Evolutionary conservation across 2,329 filamentous ascomycete genomes (phyloP).

Genomic region (Aspergillus alliaceus): DNA sequence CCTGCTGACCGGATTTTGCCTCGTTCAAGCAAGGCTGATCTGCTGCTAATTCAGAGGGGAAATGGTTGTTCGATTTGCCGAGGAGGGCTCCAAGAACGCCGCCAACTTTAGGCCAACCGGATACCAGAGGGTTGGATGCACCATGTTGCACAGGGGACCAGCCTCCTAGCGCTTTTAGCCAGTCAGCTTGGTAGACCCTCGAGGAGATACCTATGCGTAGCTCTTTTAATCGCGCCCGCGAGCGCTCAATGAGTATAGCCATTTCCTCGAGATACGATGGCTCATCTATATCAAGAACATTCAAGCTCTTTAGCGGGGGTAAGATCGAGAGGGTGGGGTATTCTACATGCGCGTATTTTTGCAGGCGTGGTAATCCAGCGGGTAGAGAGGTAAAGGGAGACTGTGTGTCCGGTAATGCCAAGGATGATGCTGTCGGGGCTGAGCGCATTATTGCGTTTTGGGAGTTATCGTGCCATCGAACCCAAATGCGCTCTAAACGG

Average conservation of each 20-base stretch:
- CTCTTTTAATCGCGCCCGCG: constrained; percentile 65
- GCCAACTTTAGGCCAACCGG: constrained; percentile 33
- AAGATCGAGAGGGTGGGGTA: constrained; percentile 78
- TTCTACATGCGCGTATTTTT: constrained; percentile 63
- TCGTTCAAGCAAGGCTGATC: constrained; percentile 3
- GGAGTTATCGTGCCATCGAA: constrained; percentile 79
- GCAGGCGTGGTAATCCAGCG: constrained; percentile 40
- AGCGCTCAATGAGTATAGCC: constrained; percentile 72
- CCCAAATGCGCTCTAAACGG: constrained; percentile 72
- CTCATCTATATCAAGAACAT: constrained; percentile 79
- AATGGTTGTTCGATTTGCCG: constrained; percentile 7
- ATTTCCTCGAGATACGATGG: constrained; percentile 81
- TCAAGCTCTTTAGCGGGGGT: constrained; percentile 71
- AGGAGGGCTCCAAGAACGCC: constrained; percentile 35
- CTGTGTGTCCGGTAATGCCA: constrained; percentile 17
- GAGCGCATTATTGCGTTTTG: constrained; percentile 37
- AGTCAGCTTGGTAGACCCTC: constrained; percentile 24
- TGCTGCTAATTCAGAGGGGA: background rate
- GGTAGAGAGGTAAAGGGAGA: constrained; percentile 16
- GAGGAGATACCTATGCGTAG: constrained; percentile 71
- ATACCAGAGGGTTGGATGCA: constrained; percentile 3
- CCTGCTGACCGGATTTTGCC: background rate
- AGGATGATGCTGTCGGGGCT: constrained; percentile 15
- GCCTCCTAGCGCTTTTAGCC: constrained; percentile 27
- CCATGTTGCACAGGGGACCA: constrained; percentile 15